Percentiles rank a stretch among this genome's conserved stretches.
Conservation (phyloP, 371 early-diverging fungal genomes). For the Ecytonucleospora hepatopenaei region DNA sequence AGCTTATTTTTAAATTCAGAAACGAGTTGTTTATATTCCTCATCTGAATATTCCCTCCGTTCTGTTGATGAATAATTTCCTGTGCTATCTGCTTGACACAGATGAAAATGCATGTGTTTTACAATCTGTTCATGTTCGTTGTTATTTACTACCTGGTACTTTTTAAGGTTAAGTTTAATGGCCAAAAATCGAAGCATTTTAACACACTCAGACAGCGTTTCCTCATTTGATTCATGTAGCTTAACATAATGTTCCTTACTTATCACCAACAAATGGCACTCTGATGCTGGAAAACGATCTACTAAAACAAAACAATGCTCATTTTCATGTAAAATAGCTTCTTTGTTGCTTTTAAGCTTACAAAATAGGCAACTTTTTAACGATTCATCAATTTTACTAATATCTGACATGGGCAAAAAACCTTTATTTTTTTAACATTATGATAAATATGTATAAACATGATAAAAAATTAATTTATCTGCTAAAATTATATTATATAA, state of each 20-base stretch:
- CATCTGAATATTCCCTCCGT: constrained; percentile 7
- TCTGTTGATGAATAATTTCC: constrained; percentile 30
- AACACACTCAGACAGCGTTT: constrained; percentile 23
- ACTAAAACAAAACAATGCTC: constrained; percentile 33
- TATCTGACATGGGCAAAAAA: not conserved
- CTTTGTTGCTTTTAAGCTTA: constrained; percentile 23
- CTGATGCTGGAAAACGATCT: constrained; percentile 50
- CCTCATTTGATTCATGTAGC: constrained; percentile 33
- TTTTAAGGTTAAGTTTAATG: constrained; percentile 23
- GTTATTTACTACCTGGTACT: constrained; percentile 56
- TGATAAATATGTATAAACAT: too few species aligned
- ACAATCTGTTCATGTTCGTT: constrained; percentile 52
- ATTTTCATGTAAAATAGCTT: constrained; percentile 39
- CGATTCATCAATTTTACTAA: too few species aligned
- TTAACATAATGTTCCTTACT: constrained; percentile 44
- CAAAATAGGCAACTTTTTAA: constrained; percentile 53
- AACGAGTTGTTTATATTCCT: constrained; percentile 20
- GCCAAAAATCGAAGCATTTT: constrained; percentile 30
- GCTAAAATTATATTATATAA: too few species aligned
- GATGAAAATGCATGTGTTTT: constrained; percentile 55
- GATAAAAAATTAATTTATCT: too few species aligned
- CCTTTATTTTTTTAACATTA: too few species aligned
- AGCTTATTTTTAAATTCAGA: constrained; percentile 1
- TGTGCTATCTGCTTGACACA: constrained; percentile 35
- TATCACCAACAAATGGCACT: constrained; percentile 54